These are phyloP conservation scores for Quercus agrifolia DNA, from an alignment of 306 rosid genomes.

Conservation along the genomic window DNA sequence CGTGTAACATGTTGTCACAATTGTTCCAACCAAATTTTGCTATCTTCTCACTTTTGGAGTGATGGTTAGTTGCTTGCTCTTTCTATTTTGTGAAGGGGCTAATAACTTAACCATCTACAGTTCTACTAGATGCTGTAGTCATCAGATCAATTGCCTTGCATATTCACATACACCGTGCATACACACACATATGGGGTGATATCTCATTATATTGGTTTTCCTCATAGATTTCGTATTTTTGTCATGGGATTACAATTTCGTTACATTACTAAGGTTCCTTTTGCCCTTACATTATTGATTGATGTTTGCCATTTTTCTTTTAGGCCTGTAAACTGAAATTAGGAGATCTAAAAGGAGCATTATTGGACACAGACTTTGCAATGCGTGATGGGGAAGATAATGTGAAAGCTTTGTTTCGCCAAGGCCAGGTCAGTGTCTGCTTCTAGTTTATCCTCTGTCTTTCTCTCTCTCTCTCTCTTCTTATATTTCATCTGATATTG, in stretches of 20 bases:
- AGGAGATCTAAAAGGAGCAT: slow-evolving; percentile 49
- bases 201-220: background rate
- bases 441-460: background rate
- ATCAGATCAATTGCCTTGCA: background rate
- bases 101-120: background rate
- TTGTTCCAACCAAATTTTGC: background rate
- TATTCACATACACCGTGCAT: background rate
- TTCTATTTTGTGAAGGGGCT: background rate
- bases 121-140: background rate
- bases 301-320: slow-evolving; percentile 3
- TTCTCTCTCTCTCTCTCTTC: too few relatives aligned
- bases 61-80: background rate
- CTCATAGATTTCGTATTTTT: background rate
- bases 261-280: background rate
- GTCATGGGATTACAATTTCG: background rate
- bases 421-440: slow-evolving; percentile 50
- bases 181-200: background rate
- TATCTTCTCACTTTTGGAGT: background rate
- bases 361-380: slow-evolving; percentile 50
- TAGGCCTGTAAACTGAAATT: slow-evolving; percentile 54
- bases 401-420: slow-evolving; percentile 51
- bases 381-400: slow-evolving; percentile 48
- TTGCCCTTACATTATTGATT: slow-evolving; percentile 2
- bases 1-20: background rate
- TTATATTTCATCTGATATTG: too few relatives aligned